Base-by-base conservation (phyloP, 192 early-diverging fungal species). In the Linnemannia hyalina region DNA sequence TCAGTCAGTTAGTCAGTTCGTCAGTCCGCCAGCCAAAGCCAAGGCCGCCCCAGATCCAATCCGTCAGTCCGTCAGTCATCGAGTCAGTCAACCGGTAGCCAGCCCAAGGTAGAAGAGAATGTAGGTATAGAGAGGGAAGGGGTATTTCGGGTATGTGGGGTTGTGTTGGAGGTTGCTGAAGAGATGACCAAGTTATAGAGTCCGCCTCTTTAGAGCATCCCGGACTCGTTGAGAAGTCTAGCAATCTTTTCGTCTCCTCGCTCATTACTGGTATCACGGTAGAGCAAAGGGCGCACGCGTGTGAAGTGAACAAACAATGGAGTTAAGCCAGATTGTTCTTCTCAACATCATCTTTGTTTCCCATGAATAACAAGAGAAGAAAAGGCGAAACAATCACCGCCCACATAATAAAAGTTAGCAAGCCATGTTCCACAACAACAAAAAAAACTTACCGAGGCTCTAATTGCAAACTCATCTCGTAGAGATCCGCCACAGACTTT, bases 181-280 rank as follows among this genome's bases (percentile, higher is more conserved):
- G 6, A 23, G n/a, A 60, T 60, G 26, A 29, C 26, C 26, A 29
- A 29, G 26, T 29, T 32, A 26, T 65, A 29, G 60, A 13, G 35
- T 7, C 55, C 10, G 36, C 38, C 26, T 49, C 38, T 52, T 88
- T 92, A 96, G 65, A 96, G 81, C 87, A 96, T 94, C 26, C 95
- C 95, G 10, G 93, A 94, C 82, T 96, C 95, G 75, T 92, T 90
- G 36, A 96, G 90, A 52, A 95, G 87, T 65, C 95, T 89, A 75
- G 93, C 88, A 78, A 96, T 92, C 72, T 94, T 94, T 90, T 94
- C 95, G 89, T 95, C 95, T 85, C 95, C 93, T 69, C 94, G 91
- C 83, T 96, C 95, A 78, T 93, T 90, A 75, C 60, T 65, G 60
- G 26, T 65, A 32, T 29, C n/a, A 13, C 60, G 60, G 60, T 65